These are phyloP conservation scores for Aquilaria yunnanensis DNA, from an alignment of 345 rosid species.

Conservation along the genomic window DNA sequence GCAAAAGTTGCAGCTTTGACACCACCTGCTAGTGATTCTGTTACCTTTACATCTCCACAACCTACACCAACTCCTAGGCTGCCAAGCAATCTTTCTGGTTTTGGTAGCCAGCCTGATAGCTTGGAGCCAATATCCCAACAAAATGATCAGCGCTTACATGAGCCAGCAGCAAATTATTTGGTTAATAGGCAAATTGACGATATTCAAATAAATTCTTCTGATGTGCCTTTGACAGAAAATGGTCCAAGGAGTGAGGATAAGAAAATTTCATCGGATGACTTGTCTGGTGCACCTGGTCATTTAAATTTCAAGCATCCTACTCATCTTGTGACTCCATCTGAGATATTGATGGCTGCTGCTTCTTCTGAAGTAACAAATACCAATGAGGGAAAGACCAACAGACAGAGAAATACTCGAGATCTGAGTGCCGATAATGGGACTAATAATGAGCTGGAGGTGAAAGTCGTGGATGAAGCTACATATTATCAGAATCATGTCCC, in stretches of 20 bases:
- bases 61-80: conserved; percentile 57
- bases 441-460: conserved; percentile 53
- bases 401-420: conserved; percentile 42
- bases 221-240: conserved; percentile 32
- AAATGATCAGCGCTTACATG: conserved; percentile 37
- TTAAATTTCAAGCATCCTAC: conserved; percentile 61
- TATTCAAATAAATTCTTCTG: conserved; percentile 25
- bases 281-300: conserved; percentile 26
- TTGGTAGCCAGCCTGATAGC: conserved; percentile 27
- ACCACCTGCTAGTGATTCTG: conserved; percentile 36
- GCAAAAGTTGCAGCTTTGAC: conserved; percentile 32
- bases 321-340: conserved; percentile 82
- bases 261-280: conserved; percentile 39
- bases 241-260: conserved; percentile 40
- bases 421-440: conserved; percentile 29
- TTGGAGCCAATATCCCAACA: conserved; percentile 34
- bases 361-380: conserved; percentile 46
- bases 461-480: conserved; percentile 54
- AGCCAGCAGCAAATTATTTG: conserved; percentile 37
- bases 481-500: conserved; percentile 38
- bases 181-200: conserved; percentile 53
- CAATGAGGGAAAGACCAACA: conserved; percentile 35
- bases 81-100: conserved; percentile 42
- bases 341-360: conserved; percentile 56
- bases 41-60: conserved; percentile 35